Conservation (phyloP, 331 rosid species). For the Telfairia occidentalis region DNA sequence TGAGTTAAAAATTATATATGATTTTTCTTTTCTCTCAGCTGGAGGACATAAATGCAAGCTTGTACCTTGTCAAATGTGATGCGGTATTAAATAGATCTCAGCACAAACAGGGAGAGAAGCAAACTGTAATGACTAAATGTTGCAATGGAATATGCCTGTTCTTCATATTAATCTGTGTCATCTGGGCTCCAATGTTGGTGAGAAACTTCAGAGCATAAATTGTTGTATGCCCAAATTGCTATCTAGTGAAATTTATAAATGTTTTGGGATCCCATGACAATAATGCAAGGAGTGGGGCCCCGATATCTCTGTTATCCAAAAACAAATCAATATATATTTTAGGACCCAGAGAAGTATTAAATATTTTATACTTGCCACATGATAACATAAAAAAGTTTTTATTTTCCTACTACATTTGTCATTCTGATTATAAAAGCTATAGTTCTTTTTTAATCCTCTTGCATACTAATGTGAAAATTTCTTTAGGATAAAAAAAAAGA, state of each 20-base stretch:
- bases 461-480: background rate
- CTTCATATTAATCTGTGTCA: conserved; percentile 75
- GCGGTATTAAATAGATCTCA: conserved; percentile 75
- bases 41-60: conserved; percentile 96
- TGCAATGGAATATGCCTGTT: conserved; percentile 91
- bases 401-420: background rate
- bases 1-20: conserved; percentile 19
- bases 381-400: background rate
- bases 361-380: background rate
- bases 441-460: background rate
- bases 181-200: conserved; percentile 99
- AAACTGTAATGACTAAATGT: conserved; percentile 82
- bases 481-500: no score
- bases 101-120: conserved; percentile 84
- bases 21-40: conserved; percentile 37
- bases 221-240: background rate
- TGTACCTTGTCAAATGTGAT: conserved; percentile 97
- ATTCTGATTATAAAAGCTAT: background rate
- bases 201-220: conserved; percentile 17
- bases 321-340: background rate
- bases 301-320: background rate
- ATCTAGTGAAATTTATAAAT: background rate
- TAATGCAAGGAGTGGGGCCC: background rate
- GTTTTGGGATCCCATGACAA: background rate
- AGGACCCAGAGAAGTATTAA: background rate